phyloP scores from a whole-genome alignment of 495 filamentous ascomycete species.

The Thermochaetoides thermophila region DNA sequence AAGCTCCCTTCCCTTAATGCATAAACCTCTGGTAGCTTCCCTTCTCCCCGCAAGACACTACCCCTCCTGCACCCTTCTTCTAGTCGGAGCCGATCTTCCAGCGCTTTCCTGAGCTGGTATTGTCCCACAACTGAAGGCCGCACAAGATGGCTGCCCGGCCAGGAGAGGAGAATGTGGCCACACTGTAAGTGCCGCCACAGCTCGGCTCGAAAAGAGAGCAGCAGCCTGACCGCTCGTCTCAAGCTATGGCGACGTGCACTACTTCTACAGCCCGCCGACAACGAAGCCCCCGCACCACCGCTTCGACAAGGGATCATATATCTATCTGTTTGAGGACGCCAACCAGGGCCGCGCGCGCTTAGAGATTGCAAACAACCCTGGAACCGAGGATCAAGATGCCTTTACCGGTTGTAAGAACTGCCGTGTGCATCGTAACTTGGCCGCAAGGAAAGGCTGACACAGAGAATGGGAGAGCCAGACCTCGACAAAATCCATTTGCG shows the following conservation, averaged over 20 bases:
- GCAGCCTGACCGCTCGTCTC: slow-evolving; percentile 6
- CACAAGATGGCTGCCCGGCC: slow-evolving; percentile 56
- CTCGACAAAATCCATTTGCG: slow-evolving; percentile 49
- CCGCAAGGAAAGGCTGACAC: too few species aligned
- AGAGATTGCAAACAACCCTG: slow-evolving; percentile 79
- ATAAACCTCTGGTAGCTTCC: too few species aligned
- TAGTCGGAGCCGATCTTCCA: too few species aligned
- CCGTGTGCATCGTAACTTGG: too few species aligned
- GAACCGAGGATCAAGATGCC: slow-evolving; percentile 76
- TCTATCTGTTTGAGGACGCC: slow-evolving; percentile 73
- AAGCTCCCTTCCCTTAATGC: too few species aligned
- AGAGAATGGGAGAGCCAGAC: too few species aligned
- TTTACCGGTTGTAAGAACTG: slow-evolving; percentile 58
- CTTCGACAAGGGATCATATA: slow-evolving; percentile 78
- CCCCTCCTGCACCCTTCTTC: too few species aligned
- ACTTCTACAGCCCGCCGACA: slow-evolving; percentile 63
- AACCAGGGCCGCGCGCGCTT: slow-evolving; percentile 51
- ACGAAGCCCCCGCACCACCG: slow-evolving; percentile 63
- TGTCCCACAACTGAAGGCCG: neutral
- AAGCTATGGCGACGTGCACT: slow-evolving; percentile 84
- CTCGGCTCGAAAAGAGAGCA: neutral
- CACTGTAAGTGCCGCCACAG: slow-evolving; percentile 47
- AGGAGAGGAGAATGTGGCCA: slow-evolving; percentile 66
- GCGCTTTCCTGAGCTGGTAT: too few species aligned
- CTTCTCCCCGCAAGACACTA: too few species aligned